Percentiles rank a stretch among this genome's conserved stretches.
Evolutionary conservation across 148 eudicot species (phyloP).

Genomic region (Heliosperma pusillum): DNA sequence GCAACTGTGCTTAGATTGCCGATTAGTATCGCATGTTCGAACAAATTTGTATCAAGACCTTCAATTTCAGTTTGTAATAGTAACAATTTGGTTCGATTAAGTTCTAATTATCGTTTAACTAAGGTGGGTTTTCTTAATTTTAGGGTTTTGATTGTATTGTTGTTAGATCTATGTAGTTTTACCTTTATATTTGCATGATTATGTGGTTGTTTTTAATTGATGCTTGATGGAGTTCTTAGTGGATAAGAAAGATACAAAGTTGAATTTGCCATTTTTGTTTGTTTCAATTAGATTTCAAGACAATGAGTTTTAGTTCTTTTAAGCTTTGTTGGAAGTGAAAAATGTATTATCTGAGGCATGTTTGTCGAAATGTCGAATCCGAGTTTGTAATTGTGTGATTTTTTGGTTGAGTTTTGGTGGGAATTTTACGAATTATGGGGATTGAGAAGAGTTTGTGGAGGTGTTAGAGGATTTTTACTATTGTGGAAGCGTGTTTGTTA

Average conservation of each 20-base stretch:
- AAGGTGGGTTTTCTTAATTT: slow-evolving; percentile 11
- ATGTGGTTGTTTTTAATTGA: no score
- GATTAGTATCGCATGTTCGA: slow-evolving; percentile 13
- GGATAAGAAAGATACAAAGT: not conserved
- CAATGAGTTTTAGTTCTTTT: not conserved
- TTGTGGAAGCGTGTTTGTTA: not conserved
- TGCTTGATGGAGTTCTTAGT: not conserved
- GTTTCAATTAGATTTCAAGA: not conserved
- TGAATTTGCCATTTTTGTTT: not conserved
- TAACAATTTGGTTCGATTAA: slow-evolving; percentile 3
- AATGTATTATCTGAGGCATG: not conserved
- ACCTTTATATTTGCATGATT: not conserved
- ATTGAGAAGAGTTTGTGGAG: not conserved
- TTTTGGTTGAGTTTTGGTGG: no score
- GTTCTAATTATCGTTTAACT: not conserved
- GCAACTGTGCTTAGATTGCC: slow-evolving; percentile 24
- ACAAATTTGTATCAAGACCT: slow-evolving; percentile 13
- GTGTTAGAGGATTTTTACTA: not conserved
- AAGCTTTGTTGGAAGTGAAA: not conserved
- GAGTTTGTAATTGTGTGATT: not conserved
- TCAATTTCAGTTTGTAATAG: slow-evolving; percentile 8
- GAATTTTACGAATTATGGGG: no score
- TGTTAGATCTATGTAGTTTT: not conserved
- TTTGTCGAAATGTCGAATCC: not conserved
- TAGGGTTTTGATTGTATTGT: not conserved